Base-by-base conservation (phyloP, 1,139 yeast species). In the Kodamaea anthophila region DNA sequence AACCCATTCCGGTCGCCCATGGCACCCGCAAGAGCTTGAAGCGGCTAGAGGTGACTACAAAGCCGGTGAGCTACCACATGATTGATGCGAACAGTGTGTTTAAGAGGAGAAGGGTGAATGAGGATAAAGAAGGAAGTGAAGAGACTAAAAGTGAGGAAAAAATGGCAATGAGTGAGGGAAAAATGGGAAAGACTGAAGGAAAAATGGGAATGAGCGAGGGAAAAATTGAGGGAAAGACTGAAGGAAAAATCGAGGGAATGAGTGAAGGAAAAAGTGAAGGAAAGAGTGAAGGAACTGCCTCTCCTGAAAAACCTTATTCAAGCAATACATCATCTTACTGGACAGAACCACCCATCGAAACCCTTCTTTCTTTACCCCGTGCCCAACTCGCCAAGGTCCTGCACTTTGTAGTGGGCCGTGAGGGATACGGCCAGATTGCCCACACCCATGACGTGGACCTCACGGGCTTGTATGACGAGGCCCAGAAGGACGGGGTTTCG, bases 361-460 rank as follows among this genome's bases (percentile, higher is more conserved):
- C 72, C 18, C 60, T 87, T 5, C 49, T 67, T 1, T 43, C 56
- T 7, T 49, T 75, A 42, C 49, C 82, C 0, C 44, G 55, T 4
- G 63, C 69, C 23, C 74, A 80, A 36, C 65, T 87, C 12, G 42
- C 74, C 0, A 60, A 61, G 15, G 77, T 87, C 10, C 72, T 77
- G 9, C 73, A 79, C 40, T 81, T 87, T 43, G 72, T 81, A 7
- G 70, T 83, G 39, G 96, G 96, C 2, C 74, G 95, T 38, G 68
- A 65, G 34, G 80, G 81, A 0, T 73, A 55, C 47, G 96, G 96
- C 18, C 86, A 81, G 46, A 71, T 87, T 33, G 76, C 82, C 8
- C 87, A 77, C 47, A 63, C 69, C 24, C 63, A 59, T 27, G 85
- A 93, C 2, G 94, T 87, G 7, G 94, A 87, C 46, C 58, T 87